phyloP scores from a whole-genome alignment of 768 basidiomycete genomes.

The Leccinum rimulosum region DNA sequence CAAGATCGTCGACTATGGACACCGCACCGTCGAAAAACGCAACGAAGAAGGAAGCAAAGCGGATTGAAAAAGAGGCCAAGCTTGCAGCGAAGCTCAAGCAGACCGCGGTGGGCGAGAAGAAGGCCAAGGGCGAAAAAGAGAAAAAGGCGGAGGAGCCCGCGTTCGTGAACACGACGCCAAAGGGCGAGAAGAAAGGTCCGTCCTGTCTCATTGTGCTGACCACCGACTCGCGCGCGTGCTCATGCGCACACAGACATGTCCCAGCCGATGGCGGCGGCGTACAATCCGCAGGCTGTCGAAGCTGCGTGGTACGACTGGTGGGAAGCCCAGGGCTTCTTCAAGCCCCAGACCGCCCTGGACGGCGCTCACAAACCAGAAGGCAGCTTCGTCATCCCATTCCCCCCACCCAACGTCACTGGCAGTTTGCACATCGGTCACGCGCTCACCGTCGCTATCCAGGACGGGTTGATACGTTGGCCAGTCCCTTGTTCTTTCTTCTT shows the following conservation, averaged over 20 bases:
- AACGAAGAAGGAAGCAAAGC: constrained; percentile 88
- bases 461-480: constrained; percentile 84
- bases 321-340: constrained; percentile 87
- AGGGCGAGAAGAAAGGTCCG: constrained; percentile 91
- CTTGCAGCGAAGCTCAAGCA: constrained; percentile 62
- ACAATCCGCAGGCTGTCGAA: constrained; percentile 94
- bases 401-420: constrained; percentile 97
- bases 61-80: constrained; percentile 76
- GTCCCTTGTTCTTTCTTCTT: constrained; percentile 16
- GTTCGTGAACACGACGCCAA: constrained; percentile 89
- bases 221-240: not conserved
- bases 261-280: constrained; percentile 85
- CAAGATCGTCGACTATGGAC: not conserved
- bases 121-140: constrained; percentile 70
- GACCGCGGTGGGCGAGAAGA: constrained; percentile 54
- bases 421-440: constrained; percentile 95
- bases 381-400: constrained; percentile 80
- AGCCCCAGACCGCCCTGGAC: constrained; percentile 60
- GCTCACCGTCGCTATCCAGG: constrained; percentile 88
- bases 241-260: constrained; percentile 60
- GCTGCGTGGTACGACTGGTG: constrained; percentile 99
- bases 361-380: constrained; percentile 62
- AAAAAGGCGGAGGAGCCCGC: constrained; percentile 64
- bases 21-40: not conserved
- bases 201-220: constrained; percentile 3